Conservation (phyloP, 768 basidiomycete genomes). For the Agaricus blazei region DNA sequence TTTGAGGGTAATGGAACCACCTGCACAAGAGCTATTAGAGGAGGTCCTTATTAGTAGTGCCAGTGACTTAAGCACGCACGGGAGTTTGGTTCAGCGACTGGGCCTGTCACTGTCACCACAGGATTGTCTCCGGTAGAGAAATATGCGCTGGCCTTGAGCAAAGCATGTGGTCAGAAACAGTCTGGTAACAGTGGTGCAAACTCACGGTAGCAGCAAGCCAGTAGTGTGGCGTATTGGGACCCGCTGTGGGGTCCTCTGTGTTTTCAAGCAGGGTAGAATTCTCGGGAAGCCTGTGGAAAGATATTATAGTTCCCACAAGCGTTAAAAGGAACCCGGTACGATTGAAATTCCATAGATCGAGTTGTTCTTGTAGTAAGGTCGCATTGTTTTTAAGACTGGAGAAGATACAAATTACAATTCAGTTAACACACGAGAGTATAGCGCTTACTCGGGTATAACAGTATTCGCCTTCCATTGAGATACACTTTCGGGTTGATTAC, state of each 20-base stretch:
- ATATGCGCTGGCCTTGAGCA: too few species aligned
- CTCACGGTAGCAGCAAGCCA: slow-evolving; percentile 5
- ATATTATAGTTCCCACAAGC: neutral
- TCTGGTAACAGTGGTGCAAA: neutral
- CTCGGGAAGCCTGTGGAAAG: slow-evolving; percentile 7
- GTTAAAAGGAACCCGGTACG: too few species aligned
- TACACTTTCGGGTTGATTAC: slow-evolving; percentile 10
- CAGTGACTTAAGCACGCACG: neutral
- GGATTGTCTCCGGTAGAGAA: too few species aligned
- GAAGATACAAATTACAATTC: too few species aligned
- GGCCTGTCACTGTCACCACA: neutral
- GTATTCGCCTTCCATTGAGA: too few species aligned
- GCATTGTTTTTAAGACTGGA: too few species aligned
- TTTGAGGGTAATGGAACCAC: slow-evolving; percentile 25
- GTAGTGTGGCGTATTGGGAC: slow-evolving; percentile 9
- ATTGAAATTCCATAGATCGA: too few species aligned
- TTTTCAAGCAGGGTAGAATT: slow-evolving; percentile 1
- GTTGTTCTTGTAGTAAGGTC: neutral
- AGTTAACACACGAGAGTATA: too few species aligned
- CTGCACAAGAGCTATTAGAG: slow-evolving; percentile 8
- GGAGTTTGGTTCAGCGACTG: neutral
- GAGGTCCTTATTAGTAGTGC: too few species aligned
- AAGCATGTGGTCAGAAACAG: too few species aligned
- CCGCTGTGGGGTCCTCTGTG: slow-evolving; percentile 9
- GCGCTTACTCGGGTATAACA: too few species aligned